phyloP scores from a whole-genome alignment of 805 yeast genomes.

The Starmerella sp. region DNA sequence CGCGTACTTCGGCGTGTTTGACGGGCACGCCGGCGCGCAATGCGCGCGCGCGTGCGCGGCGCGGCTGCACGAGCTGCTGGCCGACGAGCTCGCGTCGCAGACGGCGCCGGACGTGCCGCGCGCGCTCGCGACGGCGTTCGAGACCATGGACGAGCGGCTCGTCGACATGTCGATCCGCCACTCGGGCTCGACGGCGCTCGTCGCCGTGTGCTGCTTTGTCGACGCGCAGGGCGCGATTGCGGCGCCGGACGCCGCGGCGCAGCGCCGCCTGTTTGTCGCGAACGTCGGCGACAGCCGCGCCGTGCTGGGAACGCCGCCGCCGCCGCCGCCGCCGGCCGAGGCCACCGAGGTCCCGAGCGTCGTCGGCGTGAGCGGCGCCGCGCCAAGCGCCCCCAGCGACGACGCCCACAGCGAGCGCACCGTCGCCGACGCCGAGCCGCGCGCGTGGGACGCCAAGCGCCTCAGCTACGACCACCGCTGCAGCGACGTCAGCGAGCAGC shows the following conservation, averaged over 20 bases:
- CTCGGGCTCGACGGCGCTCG: slow-evolving; percentile 93
- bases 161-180: slow-evolving; percentile 51
- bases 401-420: slow-evolving; percentile 6
- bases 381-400: neutral
- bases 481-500: slow-evolving; percentile 63
- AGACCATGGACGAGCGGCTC: slow-evolving; percentile 62
- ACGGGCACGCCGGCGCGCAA: slow-evolving; percentile 93
- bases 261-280: slow-evolving; percentile 75
- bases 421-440: slow-evolving; percentile 12
- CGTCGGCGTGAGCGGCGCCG: neutral
- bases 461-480: slow-evolving; percentile 92
- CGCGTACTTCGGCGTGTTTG: slow-evolving; percentile 93
- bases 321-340: neutral
- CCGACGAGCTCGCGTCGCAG: slow-evolving; percentile 30
- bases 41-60: slow-evolving; percentile 94
- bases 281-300: slow-evolving; percentile 91
- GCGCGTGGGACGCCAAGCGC: slow-evolving; percentile 56
- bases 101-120: slow-evolving; percentile 37
- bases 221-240: slow-evolving; percentile 8
- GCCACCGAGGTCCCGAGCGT: neutral
- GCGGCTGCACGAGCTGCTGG: slow-evolving; percentile 56
- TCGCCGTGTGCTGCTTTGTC: slow-evolving; percentile 84
- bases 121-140: slow-evolving; percentile 56
- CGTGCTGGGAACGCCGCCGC: slow-evolving; percentile 39
- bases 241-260: slow-evolving; percentile 5